Evolutionary conservation across 2,329 filamentous ascomycete species (phyloP).

Genomic region (Exutisphaerella laricina): DNA sequence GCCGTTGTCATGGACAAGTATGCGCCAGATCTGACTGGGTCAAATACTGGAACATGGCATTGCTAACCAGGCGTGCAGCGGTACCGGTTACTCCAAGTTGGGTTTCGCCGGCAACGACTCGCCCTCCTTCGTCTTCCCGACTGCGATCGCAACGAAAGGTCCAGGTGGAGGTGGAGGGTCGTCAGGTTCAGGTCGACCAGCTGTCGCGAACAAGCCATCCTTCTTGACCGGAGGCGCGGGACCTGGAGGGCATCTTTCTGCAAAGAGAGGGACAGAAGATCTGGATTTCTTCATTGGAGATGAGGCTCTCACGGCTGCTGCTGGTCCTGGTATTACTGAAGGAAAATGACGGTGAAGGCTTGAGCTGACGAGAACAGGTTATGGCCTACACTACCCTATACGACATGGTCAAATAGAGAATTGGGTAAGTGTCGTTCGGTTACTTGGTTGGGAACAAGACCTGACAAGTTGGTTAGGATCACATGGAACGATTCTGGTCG

Average conservation of each 20-base stretch:
- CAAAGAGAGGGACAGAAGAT: conserved; percentile 94
- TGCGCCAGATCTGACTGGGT: conserved; percentile 8
- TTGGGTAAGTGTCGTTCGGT: conserved; percentile 58
- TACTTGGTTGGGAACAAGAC: neutral
- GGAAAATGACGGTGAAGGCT: neutral
- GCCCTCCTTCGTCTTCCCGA: conserved; percentile 98
- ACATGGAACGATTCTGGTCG: conserved; percentile 99
- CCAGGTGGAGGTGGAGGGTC: conserved; percentile 56
- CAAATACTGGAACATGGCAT: conserved; percentile 2
- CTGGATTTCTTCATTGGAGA: conserved; percentile 99
- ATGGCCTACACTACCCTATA: conserved; percentile 95
- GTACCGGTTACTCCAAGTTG: conserved; percentile 98
- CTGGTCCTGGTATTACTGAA: conserved; percentile 64
- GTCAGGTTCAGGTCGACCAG: conserved; percentile 79
- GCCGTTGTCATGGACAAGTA: conserved; percentile 99
- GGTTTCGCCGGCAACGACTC: conserved; percentile 99
- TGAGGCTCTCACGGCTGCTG: conserved; percentile 78
- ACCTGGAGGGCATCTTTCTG: conserved; percentile 72
- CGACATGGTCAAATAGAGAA: conserved; percentile 98
- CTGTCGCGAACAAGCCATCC: conserved; percentile 89
- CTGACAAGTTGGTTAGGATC: conserved; percentile 57
- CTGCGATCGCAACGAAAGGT: conserved; percentile 93
- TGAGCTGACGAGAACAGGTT: conserved; percentile 52
- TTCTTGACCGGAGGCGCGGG: conserved; percentile 90
- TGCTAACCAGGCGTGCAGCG: conserved; percentile 55